Evolutionary conservation across 495 filamentous ascomycete species (phyloP).

Genomic region (Trichoderma asperelloides): DNA sequence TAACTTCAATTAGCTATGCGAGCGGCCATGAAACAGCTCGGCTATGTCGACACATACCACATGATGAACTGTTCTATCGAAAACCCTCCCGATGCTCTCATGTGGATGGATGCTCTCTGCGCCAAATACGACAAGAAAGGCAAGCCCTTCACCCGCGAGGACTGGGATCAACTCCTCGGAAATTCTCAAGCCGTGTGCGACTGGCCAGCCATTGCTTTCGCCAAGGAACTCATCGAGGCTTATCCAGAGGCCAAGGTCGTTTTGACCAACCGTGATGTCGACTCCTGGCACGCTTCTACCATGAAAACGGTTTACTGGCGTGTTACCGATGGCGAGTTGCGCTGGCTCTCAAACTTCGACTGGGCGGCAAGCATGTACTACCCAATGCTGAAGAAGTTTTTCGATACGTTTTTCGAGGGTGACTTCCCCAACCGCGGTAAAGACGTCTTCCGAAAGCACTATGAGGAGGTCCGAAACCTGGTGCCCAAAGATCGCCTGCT

Average conservation of each 20-base stretch:
- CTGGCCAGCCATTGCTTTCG: constrained; percentile 32
- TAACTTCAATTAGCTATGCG: constrained; percentile 17
- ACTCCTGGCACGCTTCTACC: constrained; percentile 37
- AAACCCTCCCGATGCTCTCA: constrained; percentile 11
- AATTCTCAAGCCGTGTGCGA: constrained; percentile 20
- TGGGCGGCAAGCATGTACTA: constrained; percentile 21
- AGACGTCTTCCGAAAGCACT: constrained; percentile 22
- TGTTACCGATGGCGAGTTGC: constrained; percentile 13
- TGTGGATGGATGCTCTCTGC: constrained; percentile 22
- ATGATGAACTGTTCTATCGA: constrained; percentile 24
- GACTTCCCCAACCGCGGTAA: constrained; percentile 23
- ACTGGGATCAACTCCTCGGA: constrained; percentile 21
- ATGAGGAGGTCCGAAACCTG: constrained; percentile 18
- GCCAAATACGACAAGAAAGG: constrained; percentile 22
- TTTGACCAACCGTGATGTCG: constrained; percentile 27
- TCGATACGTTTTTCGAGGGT: constrained; percentile 22
- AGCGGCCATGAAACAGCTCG: constrained; percentile 21
- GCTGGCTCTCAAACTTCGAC: constrained; percentile 19
- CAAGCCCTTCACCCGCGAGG: constrained; percentile 16
- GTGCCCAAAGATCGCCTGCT: constrained; percentile 31
- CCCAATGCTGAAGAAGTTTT: constrained; percentile 12
- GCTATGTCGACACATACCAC: constrained; percentile 24
- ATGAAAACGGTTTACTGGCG: constrained; percentile 27
- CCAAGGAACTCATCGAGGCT: constrained; percentile 28
- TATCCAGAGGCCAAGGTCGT: constrained; percentile 38